Base-by-base conservation (phyloP, 495 filamentous ascomycete species). In the Lasiosphaeriaceae sp. region DNA sequence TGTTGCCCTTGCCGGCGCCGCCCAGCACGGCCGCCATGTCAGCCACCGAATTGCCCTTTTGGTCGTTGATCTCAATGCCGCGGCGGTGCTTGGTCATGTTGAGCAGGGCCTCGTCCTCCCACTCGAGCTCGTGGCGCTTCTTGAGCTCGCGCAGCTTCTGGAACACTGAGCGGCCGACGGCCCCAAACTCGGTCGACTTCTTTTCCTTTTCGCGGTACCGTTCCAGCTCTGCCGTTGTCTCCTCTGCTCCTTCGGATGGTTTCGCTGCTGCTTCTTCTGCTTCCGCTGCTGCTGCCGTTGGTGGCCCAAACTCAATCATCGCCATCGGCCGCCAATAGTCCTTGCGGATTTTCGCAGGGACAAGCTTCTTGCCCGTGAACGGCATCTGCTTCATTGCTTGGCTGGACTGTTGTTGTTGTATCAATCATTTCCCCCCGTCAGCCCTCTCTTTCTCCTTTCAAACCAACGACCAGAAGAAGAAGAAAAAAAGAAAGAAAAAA, bases 241-340 rank as follows among this genome's bases (percentile, higher is more conserved):
- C 39, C 39, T 31, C 26, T 6, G 39, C 7, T 43, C 16, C 5
- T n/a, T n/a, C n/a, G n/a, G n/a, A n/a, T n/a, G 3, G 4, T 43
- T 43, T 9, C 4, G 26, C 4, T 3, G 26, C 9, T 3, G 26
- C 9, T 9, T n/a, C n/a, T 43, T 43, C 5, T n/a, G 3, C n/a
- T 43, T 43, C 26, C 4, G 26, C 4, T 3, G 26, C 9, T 3
- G 26, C 9, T 9, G 26, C 9, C 26, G 26, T 31, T 31, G 26
- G 9, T 31, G 26, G 26, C 26, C 26, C 26, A 71, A 97, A 90
- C 63, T 83, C 74, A 41, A 96, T 83, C 41, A 86, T 80, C 56
- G 84, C 90, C 65, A 94, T 80, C 0, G 90, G 89, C n/a, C 72
- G 73, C 94, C 94, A 98, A 71, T 92, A 83, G 70, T 98, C 94